Conservation (phyloP, 1,284 basidiomycete species). For the Veloboletus limbatus region DNA sequence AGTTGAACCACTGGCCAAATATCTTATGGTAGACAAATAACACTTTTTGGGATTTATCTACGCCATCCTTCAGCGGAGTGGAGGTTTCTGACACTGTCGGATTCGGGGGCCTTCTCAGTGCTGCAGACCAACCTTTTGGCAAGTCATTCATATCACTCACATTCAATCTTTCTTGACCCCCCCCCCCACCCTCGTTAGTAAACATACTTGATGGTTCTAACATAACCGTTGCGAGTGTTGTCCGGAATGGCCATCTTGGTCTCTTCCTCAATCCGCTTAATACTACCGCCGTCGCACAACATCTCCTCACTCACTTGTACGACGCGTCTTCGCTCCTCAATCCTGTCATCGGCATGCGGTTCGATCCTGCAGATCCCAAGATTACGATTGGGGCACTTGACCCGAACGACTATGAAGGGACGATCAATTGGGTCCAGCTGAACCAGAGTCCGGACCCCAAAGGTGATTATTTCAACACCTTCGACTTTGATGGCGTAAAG, state of each 20-base stretch:
- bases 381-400: constrained; percentile 34
- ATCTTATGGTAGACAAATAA: constrained; percentile 16
- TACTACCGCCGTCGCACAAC: constrained; percentile 3
- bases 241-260: constrained; percentile 29
- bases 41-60: constrained; percentile 14
- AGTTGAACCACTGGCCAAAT: no score
- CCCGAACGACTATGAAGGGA: constrained; percentile 33
- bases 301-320: constrained; percentile 22
- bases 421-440: constrained; percentile 33
- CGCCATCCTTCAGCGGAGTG: constrained; percentile 20
- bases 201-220: constrained; percentile 25
- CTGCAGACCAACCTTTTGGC: constrained; percentile 18
- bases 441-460: constrained; percentile 17
- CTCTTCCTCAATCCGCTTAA: constrained; percentile 27
- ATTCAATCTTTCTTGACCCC: background rate
- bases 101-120: constrained; percentile 25
- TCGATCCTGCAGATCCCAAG: constrained; percentile 29
- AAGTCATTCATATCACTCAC: background rate
- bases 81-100: constrained; percentile 19
- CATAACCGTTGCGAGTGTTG: background rate
- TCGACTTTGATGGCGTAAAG: constrained; percentile 31
- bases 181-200: constrained; percentile 15
- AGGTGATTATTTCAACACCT: constrained; percentile 19
- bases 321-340: constrained; percentile 27
- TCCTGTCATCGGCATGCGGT: constrained; percentile 33